Evolutionary conservation across 352 stramenopile species (phyloP).

Genomic region (Pythium aquatile): DNA sequence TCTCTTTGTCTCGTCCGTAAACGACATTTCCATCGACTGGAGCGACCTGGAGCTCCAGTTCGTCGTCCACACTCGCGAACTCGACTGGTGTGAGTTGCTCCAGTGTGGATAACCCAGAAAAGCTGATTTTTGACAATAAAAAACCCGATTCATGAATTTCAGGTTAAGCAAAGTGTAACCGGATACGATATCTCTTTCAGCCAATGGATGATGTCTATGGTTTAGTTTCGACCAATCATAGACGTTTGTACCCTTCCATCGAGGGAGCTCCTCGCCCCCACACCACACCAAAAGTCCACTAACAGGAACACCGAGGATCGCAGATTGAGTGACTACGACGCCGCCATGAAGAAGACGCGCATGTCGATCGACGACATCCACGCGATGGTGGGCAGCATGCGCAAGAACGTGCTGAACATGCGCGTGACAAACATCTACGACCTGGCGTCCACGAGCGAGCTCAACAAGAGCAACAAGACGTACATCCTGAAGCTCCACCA

Average conservation of each 20-base stretch:
- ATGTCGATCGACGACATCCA: constrained; percentile 89
- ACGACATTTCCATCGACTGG: constrained; percentile 13
- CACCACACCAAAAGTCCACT: neutral
- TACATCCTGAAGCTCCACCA: constrained; percentile 94
- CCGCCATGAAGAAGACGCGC: constrained; percentile 79
- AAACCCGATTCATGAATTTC: neutral
- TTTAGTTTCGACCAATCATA: neutral
- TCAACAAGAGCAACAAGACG: constrained; percentile 78
- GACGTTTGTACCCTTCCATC: neutral
- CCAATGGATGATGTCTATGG: neutral
- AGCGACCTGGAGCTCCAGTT: neutral
- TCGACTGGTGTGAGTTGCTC: constrained; percentile 1
- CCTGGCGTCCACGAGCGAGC: constrained; percentile 80
- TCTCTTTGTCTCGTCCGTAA: neutral
- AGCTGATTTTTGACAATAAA: neutral
- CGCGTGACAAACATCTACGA: constrained; percentile 98
- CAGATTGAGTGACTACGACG: neutral
- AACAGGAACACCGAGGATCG: neutral
- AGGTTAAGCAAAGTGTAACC: neutral
- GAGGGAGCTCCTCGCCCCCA: neutral
- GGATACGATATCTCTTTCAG: neutral
- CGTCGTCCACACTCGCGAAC: neutral
- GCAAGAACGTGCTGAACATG: constrained; percentile 87
- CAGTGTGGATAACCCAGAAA: neutral
- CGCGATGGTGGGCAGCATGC: constrained; percentile 83